A percentile compares a stretch with the other conserved stretches of the same genome.
phyloP scores from a whole-genome alignment of 345 rosid genomes.

The Moringa oleifera region DNA sequence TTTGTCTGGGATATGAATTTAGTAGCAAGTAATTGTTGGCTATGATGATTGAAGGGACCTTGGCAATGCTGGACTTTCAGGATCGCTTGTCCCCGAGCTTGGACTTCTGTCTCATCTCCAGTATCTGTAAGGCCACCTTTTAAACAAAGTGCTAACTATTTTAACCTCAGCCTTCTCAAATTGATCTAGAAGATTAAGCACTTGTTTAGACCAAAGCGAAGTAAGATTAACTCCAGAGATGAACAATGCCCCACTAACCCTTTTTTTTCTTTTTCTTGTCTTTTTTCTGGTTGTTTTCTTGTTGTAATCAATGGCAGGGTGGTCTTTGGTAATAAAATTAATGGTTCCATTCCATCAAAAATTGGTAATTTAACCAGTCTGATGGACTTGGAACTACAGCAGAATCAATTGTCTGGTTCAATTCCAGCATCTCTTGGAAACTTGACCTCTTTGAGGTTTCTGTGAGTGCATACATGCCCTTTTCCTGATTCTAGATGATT shows the following conservation, averaged over 20 bases:
- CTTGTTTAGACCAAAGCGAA: too few relatives aligned
- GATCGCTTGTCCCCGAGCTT: slow-evolving; percentile 39
- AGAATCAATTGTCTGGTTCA: slow-evolving; percentile 29
- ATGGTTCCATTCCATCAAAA: slow-evolving; percentile 31
- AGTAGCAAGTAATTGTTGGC: background rate
- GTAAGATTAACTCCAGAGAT: too few relatives aligned
- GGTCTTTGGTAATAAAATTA: slow-evolving; percentile 18
- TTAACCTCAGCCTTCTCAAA: too few relatives aligned
- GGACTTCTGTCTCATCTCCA: slow-evolving; percentile 37
- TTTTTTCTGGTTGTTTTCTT: background rate
- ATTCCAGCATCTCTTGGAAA: slow-evolving; percentile 40
- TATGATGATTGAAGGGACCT: slow-evolving; percentile 34
- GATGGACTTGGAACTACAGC: slow-evolving; percentile 31
- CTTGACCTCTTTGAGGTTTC: slow-evolving; percentile 22
- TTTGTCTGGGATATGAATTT: too few relatives aligned
- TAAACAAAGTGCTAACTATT: too few relatives aligned
- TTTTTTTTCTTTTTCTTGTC: background rate
- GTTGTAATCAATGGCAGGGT: slow-evolving; percentile 20
- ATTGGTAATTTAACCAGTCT: slow-evolving; percentile 33
- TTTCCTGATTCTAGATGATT: background rate
- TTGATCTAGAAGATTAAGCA: too few relatives aligned
- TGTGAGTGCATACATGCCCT: slow-evolving; percentile 23
- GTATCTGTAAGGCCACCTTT: slow-evolving; percentile 39
- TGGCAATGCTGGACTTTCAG: slow-evolving; percentile 32
- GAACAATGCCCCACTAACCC: background rate